Evolutionary conservation across 129 eudicot genomes (phyloP).

Genomic region (Centella asiatica): DNA sequence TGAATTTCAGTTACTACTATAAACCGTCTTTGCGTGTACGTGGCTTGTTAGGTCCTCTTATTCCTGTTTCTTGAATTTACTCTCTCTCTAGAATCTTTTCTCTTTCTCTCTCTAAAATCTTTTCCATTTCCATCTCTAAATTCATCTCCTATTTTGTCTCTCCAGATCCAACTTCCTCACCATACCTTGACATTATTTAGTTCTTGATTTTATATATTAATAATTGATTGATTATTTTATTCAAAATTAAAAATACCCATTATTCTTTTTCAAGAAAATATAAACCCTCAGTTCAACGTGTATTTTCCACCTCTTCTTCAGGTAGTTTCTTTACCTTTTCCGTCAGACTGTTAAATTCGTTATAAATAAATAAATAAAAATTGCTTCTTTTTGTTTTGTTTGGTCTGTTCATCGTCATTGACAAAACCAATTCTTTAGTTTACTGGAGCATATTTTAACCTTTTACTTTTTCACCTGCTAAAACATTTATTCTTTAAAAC

Average conservation of each 20-base stretch:
- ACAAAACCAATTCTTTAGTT: background rate
- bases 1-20: background rate
- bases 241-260: background rate
- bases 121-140: background rate
- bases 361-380: background rate
- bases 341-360: background rate
- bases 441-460: background rate
- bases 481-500: background rate
- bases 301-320: background rate
- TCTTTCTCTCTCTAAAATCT: background rate
- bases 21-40: background rate
- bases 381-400: background rate
- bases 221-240: no score
- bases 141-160: conserved; percentile 3
- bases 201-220: no score
- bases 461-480: background rate
- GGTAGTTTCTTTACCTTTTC: background rate
- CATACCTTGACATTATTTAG: background rate
- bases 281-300: background rate
- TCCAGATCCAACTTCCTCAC: background rate
- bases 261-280: background rate
- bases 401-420: background rate
- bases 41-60: background rate
- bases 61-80: background rate
- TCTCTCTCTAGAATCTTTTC: background rate